Evolutionary conservation across 2,329 filamentous ascomycete genomes (phyloP).

Genomic region (Hypoxylon sp.): DNA sequence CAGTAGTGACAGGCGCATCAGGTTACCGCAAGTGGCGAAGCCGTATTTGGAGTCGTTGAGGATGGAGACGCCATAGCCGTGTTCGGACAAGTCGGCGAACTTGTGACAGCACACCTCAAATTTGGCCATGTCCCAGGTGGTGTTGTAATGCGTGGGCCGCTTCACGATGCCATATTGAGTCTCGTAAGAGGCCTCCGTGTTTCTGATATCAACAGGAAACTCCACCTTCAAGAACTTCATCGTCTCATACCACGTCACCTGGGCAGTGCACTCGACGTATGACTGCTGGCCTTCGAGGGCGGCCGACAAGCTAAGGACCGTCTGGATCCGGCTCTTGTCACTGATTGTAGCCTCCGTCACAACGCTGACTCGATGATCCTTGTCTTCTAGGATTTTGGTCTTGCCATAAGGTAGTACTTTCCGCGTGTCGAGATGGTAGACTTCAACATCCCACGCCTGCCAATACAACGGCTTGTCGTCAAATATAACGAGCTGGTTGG

Average conservation of each 20-base stretch:
- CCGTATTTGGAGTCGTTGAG: constrained; percentile 97
- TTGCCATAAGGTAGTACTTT: constrained; percentile 74
- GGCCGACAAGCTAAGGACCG: constrained; percentile 81
- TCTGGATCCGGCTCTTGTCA: constrained; percentile 83
- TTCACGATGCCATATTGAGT: constrained; percentile 90
- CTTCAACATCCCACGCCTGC: constrained; percentile 98
- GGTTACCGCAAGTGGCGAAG: constrained; percentile 86
- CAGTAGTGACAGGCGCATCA: constrained; percentile 88
- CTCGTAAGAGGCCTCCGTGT: constrained; percentile 93
- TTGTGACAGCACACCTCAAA: constrained; percentile 97
- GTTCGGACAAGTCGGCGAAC: constrained; percentile 88
- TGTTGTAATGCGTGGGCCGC: constrained; percentile 97
- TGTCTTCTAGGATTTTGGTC: constrained; percentile 75
- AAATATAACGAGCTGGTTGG: constrained; percentile 91
- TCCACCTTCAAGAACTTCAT: constrained; percentile 99
- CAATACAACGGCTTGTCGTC: constrained; percentile 98
- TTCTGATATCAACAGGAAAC: constrained; percentile 90
- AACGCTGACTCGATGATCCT: constrained; percentile 79
- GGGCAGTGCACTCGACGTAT: constrained; percentile 78
- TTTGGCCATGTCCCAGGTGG: constrained; percentile 95
- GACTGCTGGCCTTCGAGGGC: constrained; percentile 70
- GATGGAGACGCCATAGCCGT: constrained; percentile 88
- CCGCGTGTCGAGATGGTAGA: constrained; percentile 89
- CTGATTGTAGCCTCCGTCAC: constrained; percentile 88
- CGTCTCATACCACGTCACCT: constrained; percentile 96